Evolutionary conservation across 106 monocot species (phyloP).

Genomic region (Alisma plantagoaquatica): DNA sequence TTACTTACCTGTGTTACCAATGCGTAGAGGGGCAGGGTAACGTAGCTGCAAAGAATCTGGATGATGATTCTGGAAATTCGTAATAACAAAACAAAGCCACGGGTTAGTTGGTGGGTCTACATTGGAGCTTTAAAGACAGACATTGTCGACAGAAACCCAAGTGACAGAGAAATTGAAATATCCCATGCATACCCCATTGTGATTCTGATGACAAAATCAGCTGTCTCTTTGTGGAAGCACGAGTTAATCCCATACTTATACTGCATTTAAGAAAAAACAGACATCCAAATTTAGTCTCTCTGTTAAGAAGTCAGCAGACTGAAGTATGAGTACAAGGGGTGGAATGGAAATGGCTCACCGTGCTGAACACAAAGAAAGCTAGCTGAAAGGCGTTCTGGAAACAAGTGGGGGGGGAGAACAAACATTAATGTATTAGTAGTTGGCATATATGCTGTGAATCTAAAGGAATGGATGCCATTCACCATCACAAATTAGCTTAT

Average conservation of each 20-base stretch:
- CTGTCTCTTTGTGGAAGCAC: slow-evolving; percentile 20
- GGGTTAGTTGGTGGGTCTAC: too few species aligned
- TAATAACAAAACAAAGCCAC: too few species aligned
- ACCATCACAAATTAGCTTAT: neutral
- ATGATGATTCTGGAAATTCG: slow-evolving; percentile 18
- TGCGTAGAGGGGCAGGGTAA: slow-evolving; percentile 34
- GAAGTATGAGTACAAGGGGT: neutral
- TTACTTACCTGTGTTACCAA: slow-evolving; percentile 29
- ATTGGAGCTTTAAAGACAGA: too few species aligned
- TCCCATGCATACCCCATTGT: slow-evolving; percentile 19
- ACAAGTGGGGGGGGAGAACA: neutral
- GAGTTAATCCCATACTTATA: slow-evolving; percentile 24
- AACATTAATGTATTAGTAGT: neutral
- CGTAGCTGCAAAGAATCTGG: slow-evolving; percentile 37
- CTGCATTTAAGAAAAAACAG: slow-evolving; percentile 11
- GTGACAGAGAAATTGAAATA: neutral
- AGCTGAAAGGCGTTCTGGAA: slow-evolving; percentile 42
- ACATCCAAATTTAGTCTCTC: neutral
- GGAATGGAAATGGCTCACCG: neutral
- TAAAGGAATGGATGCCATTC: neutral
- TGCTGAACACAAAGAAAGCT: slow-evolving; percentile 18
- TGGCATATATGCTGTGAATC: neutral
- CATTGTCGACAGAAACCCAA: too few species aligned
- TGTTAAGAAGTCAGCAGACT: neutral
- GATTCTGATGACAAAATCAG: slow-evolving; percentile 21